phyloP scores from a whole-genome alignment of 495 filamentous ascomycete species.

The Tuber brumale region DNA sequence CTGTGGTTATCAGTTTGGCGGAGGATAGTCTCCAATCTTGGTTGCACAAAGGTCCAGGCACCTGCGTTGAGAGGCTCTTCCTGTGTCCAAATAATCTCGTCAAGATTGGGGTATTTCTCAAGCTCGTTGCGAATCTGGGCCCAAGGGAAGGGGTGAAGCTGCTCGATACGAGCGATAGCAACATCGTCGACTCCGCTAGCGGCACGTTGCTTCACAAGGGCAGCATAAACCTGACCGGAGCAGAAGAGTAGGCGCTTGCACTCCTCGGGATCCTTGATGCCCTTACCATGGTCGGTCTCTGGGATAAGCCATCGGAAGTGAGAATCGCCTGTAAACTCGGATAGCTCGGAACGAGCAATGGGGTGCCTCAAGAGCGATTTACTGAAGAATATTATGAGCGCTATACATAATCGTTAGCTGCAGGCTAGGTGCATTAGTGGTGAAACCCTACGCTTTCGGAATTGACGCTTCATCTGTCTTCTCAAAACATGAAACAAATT shows the following conservation, averaged over 20 bases:
- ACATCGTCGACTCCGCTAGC: constrained; percentile 75
- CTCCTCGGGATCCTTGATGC: constrained; percentile 70
- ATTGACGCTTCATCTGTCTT: constrained; percentile 96
- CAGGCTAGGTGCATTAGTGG: neutral
- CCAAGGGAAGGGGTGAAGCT: constrained; percentile 98
- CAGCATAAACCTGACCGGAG: constrained; percentile 87
- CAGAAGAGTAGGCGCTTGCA: constrained; percentile 93
- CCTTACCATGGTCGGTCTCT: constrained; percentile 70
- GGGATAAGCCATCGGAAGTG: constrained; percentile 95
- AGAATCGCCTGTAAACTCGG: constrained; percentile 80
- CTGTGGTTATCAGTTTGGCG: constrained; percentile 83
- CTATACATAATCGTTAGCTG: constrained; percentile 50
- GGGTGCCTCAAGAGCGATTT: constrained; percentile 92
- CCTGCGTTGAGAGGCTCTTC: constrained; percentile 97
- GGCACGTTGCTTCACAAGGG: constrained; percentile 84
- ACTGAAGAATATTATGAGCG: constrained; percentile 94
- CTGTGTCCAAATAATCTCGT: constrained; percentile 92
- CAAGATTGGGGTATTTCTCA: constrained; percentile 90
- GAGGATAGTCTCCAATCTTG: constrained; percentile 88
- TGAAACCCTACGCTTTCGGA: constrained; percentile 81
- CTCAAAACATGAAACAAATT: constrained; percentile 96
- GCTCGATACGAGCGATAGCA: constrained; percentile 91
- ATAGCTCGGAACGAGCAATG: constrained; percentile 75
- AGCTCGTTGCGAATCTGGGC: constrained; percentile 90
- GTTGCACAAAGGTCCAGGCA: constrained; percentile 90